Evolutionary conservation across 2,329 filamentous ascomycete genomes (phyloP), one percentile per base, ranked within the genome.

Genomic region (Neurospora sp.): DNA sequence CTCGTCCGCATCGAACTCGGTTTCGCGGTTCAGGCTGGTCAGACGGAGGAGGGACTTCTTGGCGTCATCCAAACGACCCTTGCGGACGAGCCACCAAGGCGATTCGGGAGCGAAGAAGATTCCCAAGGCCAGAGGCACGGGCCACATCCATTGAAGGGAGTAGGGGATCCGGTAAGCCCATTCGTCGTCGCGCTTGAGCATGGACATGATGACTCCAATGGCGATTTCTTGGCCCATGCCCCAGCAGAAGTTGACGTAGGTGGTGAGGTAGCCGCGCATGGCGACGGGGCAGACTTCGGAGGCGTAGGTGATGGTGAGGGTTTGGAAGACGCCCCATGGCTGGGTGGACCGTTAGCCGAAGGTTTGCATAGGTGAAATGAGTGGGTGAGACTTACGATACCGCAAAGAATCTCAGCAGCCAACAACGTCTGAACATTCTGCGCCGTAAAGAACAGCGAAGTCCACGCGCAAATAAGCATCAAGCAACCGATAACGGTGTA

Each of bases 201-300:
- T 90, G 72, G 86, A 83, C 77, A 88, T 88, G 75, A 92, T 89
- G 71, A 92, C 90, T n/a, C 89, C 90, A 68, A 91, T 89, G 62
- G 88, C 90, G 69, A 92, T 89, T 70, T 90, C 83, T 78, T 93
- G 90, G 19, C 91, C 91, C n/a, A 92, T 81, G 40, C 89, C 90
- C 89, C 90, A 92, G 83, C 90, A 92, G 76, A 91, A 89, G 81
- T 92, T 92, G 80, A 92, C 88, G 73, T 92, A 92, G 6, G 90
- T 92, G 0, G 90, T 92, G 73, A 91, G 80, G 76, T 90, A 91
- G 69, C 89, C 89, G 71, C 91, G 87, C 68, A 93, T 84, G 66
- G 89, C 87, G 6, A 92, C 86, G 3, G 91, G 91, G 76, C 89
- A 92, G 70, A 92, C 90, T 76, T 92, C 90, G 69, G 88, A 88